Evolutionary conservation across 345 rosid species (phyloP), one percentile per base, ranked within the genome.

Genomic region (Carallia pectinifolia): DNA sequence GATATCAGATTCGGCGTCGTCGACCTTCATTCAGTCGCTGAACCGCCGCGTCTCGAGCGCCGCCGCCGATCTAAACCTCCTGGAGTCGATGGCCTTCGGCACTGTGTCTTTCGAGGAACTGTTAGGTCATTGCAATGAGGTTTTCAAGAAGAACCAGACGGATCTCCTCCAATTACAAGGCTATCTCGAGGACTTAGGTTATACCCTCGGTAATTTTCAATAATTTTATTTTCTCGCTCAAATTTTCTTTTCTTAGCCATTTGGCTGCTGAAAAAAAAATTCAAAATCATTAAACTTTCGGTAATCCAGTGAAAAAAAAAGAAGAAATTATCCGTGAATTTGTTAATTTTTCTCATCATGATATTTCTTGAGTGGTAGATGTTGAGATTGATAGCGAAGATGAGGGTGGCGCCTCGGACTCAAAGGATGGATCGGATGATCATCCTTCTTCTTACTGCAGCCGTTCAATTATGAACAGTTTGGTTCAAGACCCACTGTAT

Each of bases 71-170:
- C 78, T 93, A 15, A 82, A 80, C 73, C 53, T 87, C 59, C 92
- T 93, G 2, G 97, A 91, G 3, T 84, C 90, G 0, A 87, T 89
- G 94, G 82, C 94, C 8, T 85, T 89, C 9, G 96, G 90, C 19
- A 89, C 92, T 0, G 91, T 93, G 18, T 93, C 98, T 1, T 91
- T 91, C 9, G 97, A 89, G 80, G 98, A 89, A 77, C 86, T 89
- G 5, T 70, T 90, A 61, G 94, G 98, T 74, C 93, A 93, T 58
- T 90, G 96, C 74, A 85, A 77, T 65, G 86, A 90, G 72, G 82
- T 88, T 68, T 85, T 77, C 66, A 85, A 84, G 67, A 75, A 69
- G 70, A 93, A 86, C 31, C 84, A 90, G 30, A 66, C n/a, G 5
- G 77, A 80, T 58, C 80, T 89, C 37, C 64, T 83, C 40, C 62